Evolutionary conservation across 805 yeast species (phyloP), one percentile per base, ranked within the genome.

Genomic region (Wickerhamiella brachini): DNA sequence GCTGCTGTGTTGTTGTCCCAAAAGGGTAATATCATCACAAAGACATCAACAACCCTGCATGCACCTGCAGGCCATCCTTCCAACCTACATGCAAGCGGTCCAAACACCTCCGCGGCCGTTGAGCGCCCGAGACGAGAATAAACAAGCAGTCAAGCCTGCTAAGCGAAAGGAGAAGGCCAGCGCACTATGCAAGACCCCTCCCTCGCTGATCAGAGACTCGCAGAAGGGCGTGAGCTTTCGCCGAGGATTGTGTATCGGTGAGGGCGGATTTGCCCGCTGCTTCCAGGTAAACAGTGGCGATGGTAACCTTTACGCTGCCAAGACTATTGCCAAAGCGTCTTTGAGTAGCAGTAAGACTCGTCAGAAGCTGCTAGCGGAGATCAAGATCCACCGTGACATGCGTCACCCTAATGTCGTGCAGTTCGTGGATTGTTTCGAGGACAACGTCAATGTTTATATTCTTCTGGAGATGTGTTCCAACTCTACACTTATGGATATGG

Each of bases 241-340:
- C 56, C 78, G 97, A 64, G 97, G 97, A 1, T 74, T 74, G 53
- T 89, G 88, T 61, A 72, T 93, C 37, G 98, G 98, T 38, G 97
- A 90, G 70, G 99, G 99, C 54, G 99, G 99, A 0, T 93, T 93
- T 72, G 99, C 98, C 17, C 79, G 97, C 63, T 93, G 99, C 65
- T 93, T 93, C 70, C 97, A 93, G 66, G 93, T 93, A 74, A 86
- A 84, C 64, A 95, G 89, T 68, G 83, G 87, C 54, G 56, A 61
- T 21, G 97, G 97, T 37, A 78, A 79, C 62, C 76, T 85, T 1
- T 93, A 74, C 67, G 99, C 98, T 18, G 98, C 98, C 31, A 93
- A 93, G 64, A 94, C 98, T 0, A 95, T 93, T 38, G 98, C 99
- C 50, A 93, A 93, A 68, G 89, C 89, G 0, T 88, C 97, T 10